Percentiles rank a stretch among this genome's conserved stretches.
Conservation (phyloP, 805 yeast species). For the Candida chilensis region DNA sequence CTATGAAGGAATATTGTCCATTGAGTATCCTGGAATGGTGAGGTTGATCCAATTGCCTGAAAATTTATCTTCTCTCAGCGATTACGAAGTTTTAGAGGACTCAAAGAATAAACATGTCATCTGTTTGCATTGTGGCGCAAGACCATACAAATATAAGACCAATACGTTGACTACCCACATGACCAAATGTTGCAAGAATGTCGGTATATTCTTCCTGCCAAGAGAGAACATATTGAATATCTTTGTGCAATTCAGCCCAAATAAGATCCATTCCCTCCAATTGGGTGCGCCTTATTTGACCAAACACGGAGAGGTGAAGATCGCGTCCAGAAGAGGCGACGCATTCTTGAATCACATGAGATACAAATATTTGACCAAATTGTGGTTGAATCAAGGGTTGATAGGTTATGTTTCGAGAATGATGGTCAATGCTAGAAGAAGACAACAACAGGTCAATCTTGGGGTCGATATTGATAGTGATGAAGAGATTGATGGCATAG, state of each 20-base stretch:
- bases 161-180: conserved; percentile 1
- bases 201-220: conserved; percentile 2
- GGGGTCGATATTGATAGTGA: too few species aligned
- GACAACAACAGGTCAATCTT: background rate
- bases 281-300: conserved; percentile 67
- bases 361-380: conserved; percentile 43
- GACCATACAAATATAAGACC: background rate
- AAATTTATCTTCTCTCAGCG: conserved; percentile 17
- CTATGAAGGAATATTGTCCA: conserved; percentile 11
- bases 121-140: conserved; percentile 25
- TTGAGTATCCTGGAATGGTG: conserved; percentile 47
- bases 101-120: conserved; percentile 11
- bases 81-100: conserved; percentile 9
- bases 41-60: conserved; percentile 44
- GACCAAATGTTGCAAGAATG: conserved; percentile 3
- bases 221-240: too few species aligned
- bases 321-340: conserved; percentile 43
- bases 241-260: conserved; percentile 13
- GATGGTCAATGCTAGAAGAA: conserved; percentile 12
- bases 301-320: conserved; percentile 66
- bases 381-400: conserved; percentile 56
- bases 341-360: conserved; percentile 47
- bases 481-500: too few species aligned
- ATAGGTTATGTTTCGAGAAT: conserved; percentile 33
- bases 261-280: conserved; percentile 16